A percentile compares a stretch with the other conserved stretches of the same genome.
phyloP scores from a whole-genome alignment of 2,329 filamentous ascomycete genomes.

The Penicillium sclerotiorum region DNA sequence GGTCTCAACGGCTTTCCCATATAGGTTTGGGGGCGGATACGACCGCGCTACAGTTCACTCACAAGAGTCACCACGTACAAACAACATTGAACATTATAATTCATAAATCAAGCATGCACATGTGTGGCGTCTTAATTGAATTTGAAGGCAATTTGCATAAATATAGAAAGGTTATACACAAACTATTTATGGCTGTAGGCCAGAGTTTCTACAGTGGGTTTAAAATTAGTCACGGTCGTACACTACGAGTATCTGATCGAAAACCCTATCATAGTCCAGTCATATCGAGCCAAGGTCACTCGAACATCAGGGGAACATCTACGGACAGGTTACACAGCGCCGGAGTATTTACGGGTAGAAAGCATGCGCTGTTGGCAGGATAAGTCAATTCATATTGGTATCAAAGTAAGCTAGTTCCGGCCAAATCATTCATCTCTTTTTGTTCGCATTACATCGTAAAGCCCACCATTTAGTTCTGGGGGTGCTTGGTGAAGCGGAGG shows the following conservation, averaged over 20 bases:
- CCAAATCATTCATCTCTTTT: constrained; percentile 7
- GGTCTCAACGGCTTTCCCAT: constrained; percentile 21
- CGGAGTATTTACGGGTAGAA: neutral
- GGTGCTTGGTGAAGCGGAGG: constrained; percentile 35
- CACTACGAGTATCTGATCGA: neutral
- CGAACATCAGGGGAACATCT: neutral
- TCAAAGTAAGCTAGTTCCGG: constrained; percentile 16
- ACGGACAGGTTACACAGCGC: neutral
- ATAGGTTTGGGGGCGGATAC: constrained; percentile 13
- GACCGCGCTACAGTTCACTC: constrained; percentile 1
- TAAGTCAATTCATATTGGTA: constrained; percentile 26
- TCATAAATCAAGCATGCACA: neutral
- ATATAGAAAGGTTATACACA: too few species aligned
- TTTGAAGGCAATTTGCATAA: neutral
- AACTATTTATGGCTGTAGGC: neutral
- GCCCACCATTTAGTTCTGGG: constrained; percentile 36
- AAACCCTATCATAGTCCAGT: neutral
- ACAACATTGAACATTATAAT: neutral
- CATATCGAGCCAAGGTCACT: neutral
- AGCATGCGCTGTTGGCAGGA: neutral
- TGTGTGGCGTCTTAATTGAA: neutral
- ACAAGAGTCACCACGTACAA: neutral
- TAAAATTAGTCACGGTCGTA: neutral
- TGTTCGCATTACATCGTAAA: constrained; percentile 19
- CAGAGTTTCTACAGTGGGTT: neutral